Conservation (phyloP, 1,284 basidiomycete genomes). For the Ustilago xerochloae region DNA sequence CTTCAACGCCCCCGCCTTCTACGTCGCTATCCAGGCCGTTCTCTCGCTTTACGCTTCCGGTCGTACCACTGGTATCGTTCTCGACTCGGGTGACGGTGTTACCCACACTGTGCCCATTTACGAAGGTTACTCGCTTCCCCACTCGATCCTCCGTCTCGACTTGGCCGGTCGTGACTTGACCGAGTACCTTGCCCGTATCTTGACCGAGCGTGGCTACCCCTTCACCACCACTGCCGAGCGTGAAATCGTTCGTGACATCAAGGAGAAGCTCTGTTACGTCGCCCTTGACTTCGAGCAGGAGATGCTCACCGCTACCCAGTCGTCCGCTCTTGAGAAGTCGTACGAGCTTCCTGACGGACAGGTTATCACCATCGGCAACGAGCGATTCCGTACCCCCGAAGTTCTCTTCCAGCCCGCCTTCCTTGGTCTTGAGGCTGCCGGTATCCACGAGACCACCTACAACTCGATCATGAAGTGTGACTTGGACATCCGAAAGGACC, state of each 20-base stretch:
- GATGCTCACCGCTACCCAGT: constrained; percentile 90
- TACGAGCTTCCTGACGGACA: constrained; percentile 97
- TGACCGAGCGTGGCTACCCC: constrained; percentile 92
- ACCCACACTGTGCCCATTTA: constrained; percentile 94
- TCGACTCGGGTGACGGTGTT: constrained; percentile 94
- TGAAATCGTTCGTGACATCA: constrained; percentile 97
- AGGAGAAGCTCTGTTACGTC: constrained; percentile 98
- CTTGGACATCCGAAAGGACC: constrained; percentile 77
- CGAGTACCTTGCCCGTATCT: constrained; percentile 87
- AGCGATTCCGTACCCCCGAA: constrained; percentile 96
- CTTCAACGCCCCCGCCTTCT: constrained; percentile 92
- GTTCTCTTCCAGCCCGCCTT: constrained; percentile 96
- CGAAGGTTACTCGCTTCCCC: constrained; percentile 93
- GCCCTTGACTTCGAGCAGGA: constrained; percentile 97
- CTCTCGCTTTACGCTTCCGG: constrained; percentile 92
- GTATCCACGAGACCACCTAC: constrained; percentile 96
- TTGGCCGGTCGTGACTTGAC: constrained; percentile 95
- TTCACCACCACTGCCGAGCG: constrained; percentile 93
- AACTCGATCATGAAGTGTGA: constrained; percentile 83
- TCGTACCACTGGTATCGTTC: constrained; percentile 90
- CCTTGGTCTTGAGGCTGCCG: constrained; percentile 89
- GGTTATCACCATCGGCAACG: constrained; percentile 95
- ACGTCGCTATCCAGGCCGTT: constrained; percentile 92
- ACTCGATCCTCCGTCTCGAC: constrained; percentile 93
- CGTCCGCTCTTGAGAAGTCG: constrained; percentile 90